Conservation (phyloP, 495 filamentous ascomycete species). For the Trypethelium eluteriae region DNA sequence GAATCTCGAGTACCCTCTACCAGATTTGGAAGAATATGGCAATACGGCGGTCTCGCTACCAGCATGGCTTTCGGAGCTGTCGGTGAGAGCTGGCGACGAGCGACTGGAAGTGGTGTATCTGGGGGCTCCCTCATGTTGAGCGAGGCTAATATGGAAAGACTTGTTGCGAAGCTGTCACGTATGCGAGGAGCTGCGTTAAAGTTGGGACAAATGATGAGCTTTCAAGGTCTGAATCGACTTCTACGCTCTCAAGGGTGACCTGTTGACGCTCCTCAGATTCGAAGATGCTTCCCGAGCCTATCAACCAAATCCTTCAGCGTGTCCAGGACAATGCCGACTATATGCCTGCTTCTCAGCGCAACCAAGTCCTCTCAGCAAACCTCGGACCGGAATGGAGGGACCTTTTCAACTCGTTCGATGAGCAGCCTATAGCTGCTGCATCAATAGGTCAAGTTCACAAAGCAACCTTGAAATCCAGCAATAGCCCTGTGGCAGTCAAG, state of each 20-base stretch:
- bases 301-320: conserved; percentile 79
- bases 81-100: conserved; percentile 70
- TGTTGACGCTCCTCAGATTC: conserved; percentile 50
- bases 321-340: conserved; percentile 97
- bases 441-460: conserved; percentile 96
- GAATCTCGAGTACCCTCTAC: conserved; percentile 89
- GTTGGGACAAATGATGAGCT: conserved; percentile 92
- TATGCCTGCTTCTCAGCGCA: conserved; percentile 88
- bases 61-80: conserved; percentile 96
- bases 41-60: conserved; percentile 85
- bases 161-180: conserved; percentile 83
- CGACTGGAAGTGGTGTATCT: conserved; percentile 48
- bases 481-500: conserved; percentile 79
- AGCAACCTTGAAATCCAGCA: conserved; percentile 67
- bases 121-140: conserved; percentile 80
- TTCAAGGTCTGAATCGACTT: conserved; percentile 56
- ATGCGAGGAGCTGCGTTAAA: conserved; percentile 99
- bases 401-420: conserved; percentile 75
- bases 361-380: conserved; percentile 69
- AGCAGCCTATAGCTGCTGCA: conserved; percentile 90
- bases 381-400: conserved; percentile 81
- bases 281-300: conserved; percentile 83
- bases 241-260: conserved; percentile 17
- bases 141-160: conserved; percentile 78
- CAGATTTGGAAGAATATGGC: conserved; percentile 79